phyloP scores from a whole-genome alignment of 768 basidiomycete species.

The Mycena filopes region DNA sequence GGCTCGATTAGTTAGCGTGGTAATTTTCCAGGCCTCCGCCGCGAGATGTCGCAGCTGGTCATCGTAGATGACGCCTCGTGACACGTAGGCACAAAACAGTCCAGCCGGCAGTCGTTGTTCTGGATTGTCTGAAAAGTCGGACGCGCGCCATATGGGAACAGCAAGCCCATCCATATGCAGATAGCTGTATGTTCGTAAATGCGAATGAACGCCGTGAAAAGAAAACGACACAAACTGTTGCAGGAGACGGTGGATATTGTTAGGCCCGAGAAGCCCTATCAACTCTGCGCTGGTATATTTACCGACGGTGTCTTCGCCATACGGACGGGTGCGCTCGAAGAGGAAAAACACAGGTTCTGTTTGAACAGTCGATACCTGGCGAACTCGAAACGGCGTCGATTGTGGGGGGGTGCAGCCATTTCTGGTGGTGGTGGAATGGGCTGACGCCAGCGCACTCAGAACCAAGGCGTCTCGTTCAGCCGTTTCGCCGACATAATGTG shows the following conservation, averaged over 20 bases:
- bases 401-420: conserved; percentile 30
- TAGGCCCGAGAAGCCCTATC: conserved; percentile 32
- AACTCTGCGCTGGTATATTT: conserved; percentile 34
- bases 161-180: conserved; percentile 30
- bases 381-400: conserved; percentile 30
- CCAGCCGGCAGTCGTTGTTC: conserved; percentile 32
- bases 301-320: conserved; percentile 31
- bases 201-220: background rate
- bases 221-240: conserved; percentile 27
- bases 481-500: conserved; percentile 33
- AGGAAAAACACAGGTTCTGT: conserved; percentile 32
- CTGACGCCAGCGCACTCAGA: conserved; percentile 28
- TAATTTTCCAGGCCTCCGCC: conserved; percentile 32
- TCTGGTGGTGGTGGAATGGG: conserved; percentile 24
- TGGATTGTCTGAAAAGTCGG: conserved; percentile 31
- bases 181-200: conserved; percentile 23
- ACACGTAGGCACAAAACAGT: conserved; percentile 32
- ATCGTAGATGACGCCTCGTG: conserved; percentile 34
- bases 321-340: conserved; percentile 32
- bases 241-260: conserved; percentile 30
- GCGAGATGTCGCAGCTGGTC: conserved; percentile 31
- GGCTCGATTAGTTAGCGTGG: conserved; percentile 33
- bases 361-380: conserved; percentile 33
- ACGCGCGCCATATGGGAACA: conserved; percentile 31
- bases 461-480: conserved; percentile 31